Conservation (phyloP, 495 filamentous ascomycete genomes). For the Mytilinidion resinicola region DNA sequence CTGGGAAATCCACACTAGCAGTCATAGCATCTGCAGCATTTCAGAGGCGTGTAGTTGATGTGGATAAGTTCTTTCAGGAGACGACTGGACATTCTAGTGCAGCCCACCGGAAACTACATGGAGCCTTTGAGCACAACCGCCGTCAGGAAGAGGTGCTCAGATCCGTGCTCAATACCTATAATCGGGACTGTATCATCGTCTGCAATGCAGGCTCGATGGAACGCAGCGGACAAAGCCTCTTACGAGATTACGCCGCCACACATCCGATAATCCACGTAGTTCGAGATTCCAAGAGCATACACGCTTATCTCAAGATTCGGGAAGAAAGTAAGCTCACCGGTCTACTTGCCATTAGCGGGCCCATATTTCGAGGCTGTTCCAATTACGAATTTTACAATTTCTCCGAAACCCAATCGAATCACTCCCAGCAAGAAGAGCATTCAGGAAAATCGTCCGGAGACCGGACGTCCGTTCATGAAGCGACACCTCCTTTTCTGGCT, state of each 20-base stretch:
- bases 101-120: conserved; percentile 55
- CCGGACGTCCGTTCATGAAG: conserved; percentile 16
- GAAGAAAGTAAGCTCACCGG: conserved; percentile 46
- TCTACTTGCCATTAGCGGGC: conserved; percentile 48
- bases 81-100: conserved; percentile 56
- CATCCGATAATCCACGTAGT: conserved; percentile 72
- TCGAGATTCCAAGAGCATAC: conserved; percentile 61
- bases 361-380: conserved; percentile 57
- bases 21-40: conserved; percentile 71
- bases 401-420: conserved; percentile 40
- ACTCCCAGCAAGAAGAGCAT: conserved; percentile 24
- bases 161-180: conserved; percentile 59
- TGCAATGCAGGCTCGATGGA: conserved; percentile 56
- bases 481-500: conserved; percentile 56
- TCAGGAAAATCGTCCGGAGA: neutral
- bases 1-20: conserved; percentile 69
- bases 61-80: conserved; percentile 64
- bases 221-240: conserved; percentile 26
- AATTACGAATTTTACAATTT: conserved; percentile 80
- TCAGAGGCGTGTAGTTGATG: conserved; percentile 62
- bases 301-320: conserved; percentile 53
- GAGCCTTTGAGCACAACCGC: conserved; percentile 52
- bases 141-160: conserved; percentile 59
- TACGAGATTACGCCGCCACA: conserved; percentile 44
- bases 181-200: conserved; percentile 62